Evolutionary conservation across 1,284 basidiomycete species (phyloP), one percentile per base, ranked within the genome.

Genomic region (Trichosporon sp.): DNA sequence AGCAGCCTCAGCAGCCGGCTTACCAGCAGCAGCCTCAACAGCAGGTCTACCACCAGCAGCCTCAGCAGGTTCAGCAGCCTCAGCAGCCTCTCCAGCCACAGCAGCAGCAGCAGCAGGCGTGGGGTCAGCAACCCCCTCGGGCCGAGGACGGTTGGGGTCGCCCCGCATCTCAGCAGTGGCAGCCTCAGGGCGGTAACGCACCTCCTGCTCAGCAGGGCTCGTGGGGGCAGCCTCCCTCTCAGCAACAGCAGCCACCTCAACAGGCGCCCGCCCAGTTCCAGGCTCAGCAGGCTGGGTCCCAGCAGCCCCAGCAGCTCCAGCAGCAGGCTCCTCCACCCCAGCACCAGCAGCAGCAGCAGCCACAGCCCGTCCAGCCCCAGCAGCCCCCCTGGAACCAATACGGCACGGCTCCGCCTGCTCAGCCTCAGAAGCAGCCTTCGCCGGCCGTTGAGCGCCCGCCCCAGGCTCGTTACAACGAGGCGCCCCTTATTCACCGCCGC

Each of bases 301-400:
- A 47, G 44, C 44, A 6, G 44, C 23, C 44, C 44, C 44, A 51
- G 47, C 47, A 6, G 18, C 47, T 53, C 25, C 34, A 35, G 34
- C 34, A 53, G 47, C 47, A 53, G 23, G 11, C 47, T 53, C 47
- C 47, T 25, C 38, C 6, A 35, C 34, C 12, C 13, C 38, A 42
- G 38, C 51, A 29, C 13, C 51, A 25, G 23, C 51, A 53, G 51
- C 51, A 53, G 8, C 23, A n/a, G 5, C 53, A 12, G 25, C 53
- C 29, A 27, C 56, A 60, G 27, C 56, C 27, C 3, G 27, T 13
- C 18, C 56, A 60, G 27, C 27, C 27, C 9, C 56, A 60, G 56
- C 56, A 60, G 18, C 27, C 56, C n/a, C 56, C 56, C 29, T 60
- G 56, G 56, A 32, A 60, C 27, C 56, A 60, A 29, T 60, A 60